Evolutionary conservation across 2,329 filamentous ascomycete species (phyloP), one percentile per base, ranked within the genome.

Genomic region (Capronia americana): DNA sequence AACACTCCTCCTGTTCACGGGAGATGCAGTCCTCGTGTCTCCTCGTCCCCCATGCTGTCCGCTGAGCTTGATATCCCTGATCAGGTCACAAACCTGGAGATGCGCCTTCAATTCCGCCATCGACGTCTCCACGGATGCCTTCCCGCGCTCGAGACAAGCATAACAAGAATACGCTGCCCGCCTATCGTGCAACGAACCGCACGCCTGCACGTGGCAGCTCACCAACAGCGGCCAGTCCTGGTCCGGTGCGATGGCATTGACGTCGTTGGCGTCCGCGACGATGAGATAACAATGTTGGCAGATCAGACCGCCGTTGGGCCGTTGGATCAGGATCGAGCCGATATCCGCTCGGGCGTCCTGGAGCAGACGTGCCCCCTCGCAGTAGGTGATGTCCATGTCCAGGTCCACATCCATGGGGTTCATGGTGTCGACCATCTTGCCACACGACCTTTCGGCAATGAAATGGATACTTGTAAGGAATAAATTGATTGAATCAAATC

Each of bases 201-300:
- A 62, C 11, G 59, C 59, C 14, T 62, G 59, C 14, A 62, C 59
- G 8, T 62, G 59, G 20, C 59, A 62, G 51, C 59, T 56, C 59
- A 62, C 59, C 7, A 62, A 20, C 26, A 62, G 23, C 17, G 59
- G 14, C 50, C 50, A 62, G 59, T 62, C 59, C 34, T 55, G 51
- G 34, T 56, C 51, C 14, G 50, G 26, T 2, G 59, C 34, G 3
- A 62, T 32, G 23, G 59, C n/a, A 2, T 28, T 30, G 17, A 55
- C n/a, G 51, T 32, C 48, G 38, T 34, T 50, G 24, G 51, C 38
- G 26, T 62, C 59, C 17, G 50, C 59, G 51, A 62, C 32, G 34
- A 62, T 51, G 24, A 62, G 51, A 44, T 62, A 62, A 26, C 59
- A 62, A 17, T 62, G 51, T 26, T 56, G 48, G 26, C 59, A 62